Evolutionary conservation across 192 early-diverging fungal species (phyloP).

Genomic region (Coemansia umbellata): DNA sequence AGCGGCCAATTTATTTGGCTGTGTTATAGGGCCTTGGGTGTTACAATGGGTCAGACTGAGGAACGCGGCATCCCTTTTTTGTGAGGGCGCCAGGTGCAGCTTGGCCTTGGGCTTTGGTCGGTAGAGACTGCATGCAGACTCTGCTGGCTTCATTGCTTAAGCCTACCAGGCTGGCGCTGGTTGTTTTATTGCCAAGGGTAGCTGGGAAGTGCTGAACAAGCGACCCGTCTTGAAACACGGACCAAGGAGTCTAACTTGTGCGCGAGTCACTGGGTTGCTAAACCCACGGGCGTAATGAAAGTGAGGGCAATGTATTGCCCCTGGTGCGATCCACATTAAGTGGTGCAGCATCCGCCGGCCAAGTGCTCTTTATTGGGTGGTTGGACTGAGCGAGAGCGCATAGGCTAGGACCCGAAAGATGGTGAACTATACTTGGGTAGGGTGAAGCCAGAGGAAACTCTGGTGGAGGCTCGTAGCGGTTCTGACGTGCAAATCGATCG

Average conservation of each 20-base stretch:
- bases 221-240: constrained; percentile 80
- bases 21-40: constrained; percentile 56
- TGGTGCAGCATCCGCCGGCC: constrained; percentile 56
- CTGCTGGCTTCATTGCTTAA: not conserved
- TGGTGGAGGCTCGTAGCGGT: constrained; percentile 73
- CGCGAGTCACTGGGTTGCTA: constrained; percentile 64
- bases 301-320: constrained; percentile 34
- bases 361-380: constrained; percentile 41
- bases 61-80: constrained; percentile 36
- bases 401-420: constrained; percentile 77
- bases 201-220: constrained; percentile 64
- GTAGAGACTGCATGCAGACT: constrained; percentile 28
- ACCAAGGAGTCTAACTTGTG: constrained; percentile 79
- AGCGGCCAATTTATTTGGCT: constrained; percentile 47
- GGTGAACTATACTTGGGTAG: constrained; percentile 82
- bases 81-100: not conserved
- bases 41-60: constrained; percentile 58
- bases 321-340: constrained; percentile 28
- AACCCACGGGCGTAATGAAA: constrained; percentile 56
- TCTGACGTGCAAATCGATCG: constrained; percentile 75
- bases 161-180: too few species aligned
- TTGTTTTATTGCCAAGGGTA: constrained; percentile 39
- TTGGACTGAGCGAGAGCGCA: constrained; percentile 61
- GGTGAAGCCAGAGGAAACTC: constrained; percentile 78
- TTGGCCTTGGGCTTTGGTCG: not conserved